Evolutionary conservation across 352 stramenopile species (phyloP).

Genomic region (Globisporangium paroecandrum): DNA sequence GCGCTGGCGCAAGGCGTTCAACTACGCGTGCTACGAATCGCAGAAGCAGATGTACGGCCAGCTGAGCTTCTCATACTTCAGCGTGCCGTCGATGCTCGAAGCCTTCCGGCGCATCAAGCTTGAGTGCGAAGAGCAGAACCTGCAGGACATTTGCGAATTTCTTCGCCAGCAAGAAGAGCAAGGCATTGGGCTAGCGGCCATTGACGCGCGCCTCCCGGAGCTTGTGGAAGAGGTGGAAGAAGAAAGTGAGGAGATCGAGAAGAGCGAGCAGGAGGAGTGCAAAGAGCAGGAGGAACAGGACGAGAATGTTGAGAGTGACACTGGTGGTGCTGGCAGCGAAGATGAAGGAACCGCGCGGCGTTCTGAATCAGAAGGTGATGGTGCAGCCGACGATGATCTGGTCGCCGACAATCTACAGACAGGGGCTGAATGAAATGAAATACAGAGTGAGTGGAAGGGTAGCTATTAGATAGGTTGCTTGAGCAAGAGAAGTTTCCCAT

Average conservation of each 20-base stretch:
- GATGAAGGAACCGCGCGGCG: not conserved
- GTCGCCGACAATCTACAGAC: not conserved
- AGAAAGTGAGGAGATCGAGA: not conserved
- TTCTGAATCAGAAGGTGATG: not conserved
- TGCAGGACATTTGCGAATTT: constrained; percentile 19
- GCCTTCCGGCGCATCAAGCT: constrained; percentile 39
- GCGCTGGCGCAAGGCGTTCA: constrained; percentile 51
- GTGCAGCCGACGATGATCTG: not conserved
- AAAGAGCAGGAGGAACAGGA: not conserved
- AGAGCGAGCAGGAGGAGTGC: not conserved
- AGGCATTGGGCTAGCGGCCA: constrained; percentile 9
- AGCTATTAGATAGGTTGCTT: not conserved
- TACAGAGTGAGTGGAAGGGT: not conserved
- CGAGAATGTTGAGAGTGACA: not conserved
- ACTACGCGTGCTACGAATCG: constrained; percentile 52
- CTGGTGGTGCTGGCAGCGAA: not conserved
- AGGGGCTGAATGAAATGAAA: not conserved
- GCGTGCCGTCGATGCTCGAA: constrained; percentile 48
- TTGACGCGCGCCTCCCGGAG: constrained; percentile 24
- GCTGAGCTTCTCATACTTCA: constrained; percentile 46
- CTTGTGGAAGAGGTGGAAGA: constrained; percentile 25
- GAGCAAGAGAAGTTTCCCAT: not conserved
- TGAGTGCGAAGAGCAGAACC: constrained; percentile 11
- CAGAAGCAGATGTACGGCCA: constrained; percentile 36
- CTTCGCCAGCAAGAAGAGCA: constrained; percentile 21